Evolutionary conservation across 768 basidiomycete species (phyloP).

Genomic region (Pisolithus microcarpus): DNA sequence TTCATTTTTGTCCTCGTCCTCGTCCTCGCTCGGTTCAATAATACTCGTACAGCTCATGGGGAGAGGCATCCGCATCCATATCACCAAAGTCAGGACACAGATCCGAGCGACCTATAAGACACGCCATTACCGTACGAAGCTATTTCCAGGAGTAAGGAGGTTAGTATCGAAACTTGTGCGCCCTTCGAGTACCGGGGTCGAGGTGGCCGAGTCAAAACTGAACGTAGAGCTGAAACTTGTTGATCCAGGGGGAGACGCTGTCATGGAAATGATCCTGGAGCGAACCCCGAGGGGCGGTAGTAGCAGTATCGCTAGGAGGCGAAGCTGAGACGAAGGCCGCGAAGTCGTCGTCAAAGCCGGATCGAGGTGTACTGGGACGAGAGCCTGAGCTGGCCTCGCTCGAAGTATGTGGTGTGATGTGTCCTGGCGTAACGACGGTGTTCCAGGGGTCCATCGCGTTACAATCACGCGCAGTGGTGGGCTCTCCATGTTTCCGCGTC

Average conservation of each 20-base stretch:
- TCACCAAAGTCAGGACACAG: slow-evolving; percentile 53
- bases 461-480: slow-evolving; percentile 10
- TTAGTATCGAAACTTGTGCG: slow-evolving; percentile 9
- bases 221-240: slow-evolving; percentile 24
- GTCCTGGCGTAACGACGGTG: slow-evolving; percentile 26
- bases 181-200: slow-evolving; percentile 21
- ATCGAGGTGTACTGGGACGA: slow-evolving; percentile 27
- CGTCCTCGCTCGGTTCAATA: not conserved
- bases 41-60: slow-evolving; percentile 7
- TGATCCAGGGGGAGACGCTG: slow-evolving; percentile 7
- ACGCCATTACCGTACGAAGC: slow-evolving; percentile 6
- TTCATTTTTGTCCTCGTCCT: slow-evolving; percentile 9
- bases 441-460: slow-evolving; percentile 35
- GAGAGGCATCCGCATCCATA: slow-evolving; percentile 28
- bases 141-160: slow-evolving; percentile 14
- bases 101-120: slow-evolving; percentile 48
- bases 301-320: slow-evolving; percentile 18
- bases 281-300: not conserved
- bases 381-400: slow-evolving; percentile 16
- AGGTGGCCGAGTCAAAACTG: slow-evolving; percentile 15
- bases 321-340: slow-evolving; percentile 63
- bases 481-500: slow-evolving; percentile 10
- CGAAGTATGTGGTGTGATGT: slow-evolving; percentile 16
- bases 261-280: not conserved
- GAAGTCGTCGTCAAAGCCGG: slow-evolving; percentile 77